Conservation (phyloP, 225 moss, liverwort and hornwort genomes). For the Sphagnum tenellum region DNA sequence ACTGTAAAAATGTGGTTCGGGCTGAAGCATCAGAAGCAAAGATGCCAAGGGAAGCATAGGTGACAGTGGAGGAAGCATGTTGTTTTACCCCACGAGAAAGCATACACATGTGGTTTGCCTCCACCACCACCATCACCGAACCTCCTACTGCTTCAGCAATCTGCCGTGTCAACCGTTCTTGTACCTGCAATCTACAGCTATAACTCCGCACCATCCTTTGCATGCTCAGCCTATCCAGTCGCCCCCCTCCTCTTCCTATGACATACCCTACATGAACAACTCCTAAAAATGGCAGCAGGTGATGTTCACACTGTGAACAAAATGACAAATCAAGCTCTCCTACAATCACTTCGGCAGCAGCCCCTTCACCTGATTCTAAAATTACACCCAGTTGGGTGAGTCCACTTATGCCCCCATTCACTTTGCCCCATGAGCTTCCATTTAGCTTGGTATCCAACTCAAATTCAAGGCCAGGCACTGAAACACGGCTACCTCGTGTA, state of each 20-base stretch:
- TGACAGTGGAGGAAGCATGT: constrained; percentile 34
- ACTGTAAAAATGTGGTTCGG: constrained; percentile 35
- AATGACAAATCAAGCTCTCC: constrained; percentile 62
- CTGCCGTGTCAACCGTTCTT: constrained; percentile 86
- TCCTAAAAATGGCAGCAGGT: constrained; percentile 84
- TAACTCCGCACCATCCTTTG: constrained; percentile 68
- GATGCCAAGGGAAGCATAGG: constrained; percentile 39
- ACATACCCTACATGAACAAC: constrained; percentile 68
- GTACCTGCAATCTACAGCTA: constrained; percentile 88
- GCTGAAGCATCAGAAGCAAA: constrained; percentile 35
- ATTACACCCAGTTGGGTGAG: not conserved
- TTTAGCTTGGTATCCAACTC: not conserved
- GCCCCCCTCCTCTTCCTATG: constrained; percentile 15
- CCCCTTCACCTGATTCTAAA: constrained; percentile 8
- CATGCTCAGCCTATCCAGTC: constrained; percentile 50
- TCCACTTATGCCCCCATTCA: constrained; percentile 2
- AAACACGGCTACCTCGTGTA: constrained; percentile 60
- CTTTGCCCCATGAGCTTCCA: too few species aligned
- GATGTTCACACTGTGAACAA: constrained; percentile 88
- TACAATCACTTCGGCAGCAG: constrained; percentile 15
- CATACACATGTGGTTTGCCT: constrained; percentile 97
- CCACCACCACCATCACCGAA: constrained; percentile 82
- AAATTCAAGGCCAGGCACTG: constrained; percentile 28
- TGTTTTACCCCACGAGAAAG: constrained; percentile 89
- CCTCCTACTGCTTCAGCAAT: constrained; percentile 69